Evolutionary conservation across 257 asterid species (phyloP).

Genomic region (Paraleonurus japonicus): DNA sequence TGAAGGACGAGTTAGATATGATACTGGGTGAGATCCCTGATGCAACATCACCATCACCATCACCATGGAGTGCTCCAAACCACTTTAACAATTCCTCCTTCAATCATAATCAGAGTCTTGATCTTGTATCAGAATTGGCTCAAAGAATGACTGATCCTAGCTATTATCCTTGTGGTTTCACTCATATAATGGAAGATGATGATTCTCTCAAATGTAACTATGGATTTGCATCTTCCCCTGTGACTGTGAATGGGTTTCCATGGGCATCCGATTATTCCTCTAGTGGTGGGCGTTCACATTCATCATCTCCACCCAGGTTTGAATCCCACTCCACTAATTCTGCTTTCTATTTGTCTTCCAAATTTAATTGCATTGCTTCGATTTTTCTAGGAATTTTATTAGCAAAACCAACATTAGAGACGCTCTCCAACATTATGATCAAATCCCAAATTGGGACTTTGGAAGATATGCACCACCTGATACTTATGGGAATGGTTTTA

Average conservation of each 20-base stretch:
- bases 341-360: conserved; percentile 28
- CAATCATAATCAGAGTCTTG: conserved; percentile 30
- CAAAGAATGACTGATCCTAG: conserved; percentile 24
- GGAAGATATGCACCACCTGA: conserved; percentile 21
- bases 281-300: conserved; percentile 35
- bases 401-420: conserved; percentile 44
- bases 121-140: conserved; percentile 39
- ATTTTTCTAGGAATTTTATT: conserved; percentile 39
- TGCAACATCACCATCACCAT: conserved; percentile 52
- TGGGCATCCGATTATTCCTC: conserved; percentile 55
- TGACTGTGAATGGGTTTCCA: conserved; percentile 53
- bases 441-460: conserved; percentile 27
- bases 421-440: conserved; percentile 30
- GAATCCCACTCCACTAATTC: conserved; percentile 31
- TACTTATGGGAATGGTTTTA: conserved; percentile 26
- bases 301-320: conserved; percentile 42
- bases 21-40: conserved; percentile 73
- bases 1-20: conserved; percentile 65
- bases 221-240: conserved; percentile 48
- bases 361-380: conserved; percentile 32
- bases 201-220: conserved; percentile 28
- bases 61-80: conserved; percentile 41
- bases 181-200: no score
- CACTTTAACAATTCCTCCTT: conserved; percentile 22
- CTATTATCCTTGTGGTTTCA: no score